Evolutionary conservation across 2,329 filamentous ascomycete species (phyloP), one percentile per base, ranked within the genome.

Genomic region (Plenodomus biglobosus): DNA sequence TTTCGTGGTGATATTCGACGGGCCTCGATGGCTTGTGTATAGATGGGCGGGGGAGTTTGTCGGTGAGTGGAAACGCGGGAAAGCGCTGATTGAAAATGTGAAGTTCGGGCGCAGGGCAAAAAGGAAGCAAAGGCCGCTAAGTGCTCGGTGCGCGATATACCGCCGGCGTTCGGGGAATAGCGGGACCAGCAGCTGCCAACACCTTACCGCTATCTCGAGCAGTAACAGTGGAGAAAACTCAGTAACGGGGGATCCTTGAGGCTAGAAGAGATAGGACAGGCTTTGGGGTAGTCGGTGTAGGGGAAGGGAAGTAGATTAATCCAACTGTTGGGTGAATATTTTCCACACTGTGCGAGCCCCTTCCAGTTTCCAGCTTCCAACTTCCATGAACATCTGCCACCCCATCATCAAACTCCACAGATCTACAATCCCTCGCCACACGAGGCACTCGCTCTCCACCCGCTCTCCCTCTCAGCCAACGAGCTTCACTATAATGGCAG

Each of bases 91-190:
- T 32, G 27, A 32, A 32, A 32, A 32, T 32, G 27, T 32, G 15
- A 15, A 32, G 27, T 32, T 32, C 6, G 27, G 27, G 8, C 13
- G 6, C 7, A 11, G 27, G 27, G 6, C 7, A 32, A 32, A 32
- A 32, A 11, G 27, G 46, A 40, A 35, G 40, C 50, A 56, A 50
- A 53, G 53, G 49, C 52, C 51, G 43, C 35, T 40, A 42, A 39
- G 37, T 38, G 38, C 32, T 41, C 39, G 50, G 46, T 55, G 48
- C 54, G 48, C 48, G 53, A 48, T 52, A 50, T 32, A 15, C 11
- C 45, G 53, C 50, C 50, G 48, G 38, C 30, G 52, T 38, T 44
- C 53, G 52, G 52, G 57, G 51, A 45, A 44, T 40, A 48, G 46
- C 46, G 54, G 52, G 27, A 32, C 27, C 27, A 50, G 47, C 37